A percentile compares a stretch with the other conserved stretches of the same genome.
phyloP scores from a whole-genome alignment of 2,329 filamentous ascomycete genomes.

The Xylaria sp. region DNA sequence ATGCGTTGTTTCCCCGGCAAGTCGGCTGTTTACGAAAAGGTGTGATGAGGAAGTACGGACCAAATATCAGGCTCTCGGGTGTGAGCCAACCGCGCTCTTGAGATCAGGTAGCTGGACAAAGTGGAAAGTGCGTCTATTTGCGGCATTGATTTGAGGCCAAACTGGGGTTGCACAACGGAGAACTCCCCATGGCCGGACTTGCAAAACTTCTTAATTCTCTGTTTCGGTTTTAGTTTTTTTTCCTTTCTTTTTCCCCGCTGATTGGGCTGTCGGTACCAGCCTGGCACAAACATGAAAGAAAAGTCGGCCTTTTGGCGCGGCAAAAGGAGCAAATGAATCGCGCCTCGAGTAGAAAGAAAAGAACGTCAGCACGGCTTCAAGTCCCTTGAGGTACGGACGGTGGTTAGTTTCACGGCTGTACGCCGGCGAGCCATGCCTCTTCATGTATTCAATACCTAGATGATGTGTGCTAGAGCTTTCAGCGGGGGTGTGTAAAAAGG shows the following conservation, averaged over 20 bases:
- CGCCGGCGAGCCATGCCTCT: conserved; percentile 16
- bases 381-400: conserved; percentile 33
- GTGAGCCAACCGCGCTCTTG: conserved; percentile 11
- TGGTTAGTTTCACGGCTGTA: conserved; percentile 23
- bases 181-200: conserved; percentile 2
- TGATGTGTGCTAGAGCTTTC: neutral
- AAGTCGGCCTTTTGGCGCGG: conserved; percentile 9
- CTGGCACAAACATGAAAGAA: conserved; percentile 7
- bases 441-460: conserved; percentile 5
- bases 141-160: conserved; percentile 9
- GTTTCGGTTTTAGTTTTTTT: conserved; percentile 1
- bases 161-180: conserved; percentile 8
- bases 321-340: conserved; percentile 29
- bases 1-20: neutral
- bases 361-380: conserved; percentile 40
- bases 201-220: conserved; percentile 2
- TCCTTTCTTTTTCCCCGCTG: conserved; percentile 5
- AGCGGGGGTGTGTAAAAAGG: neutral
- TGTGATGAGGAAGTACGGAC: neutral
- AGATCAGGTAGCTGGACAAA: conserved; percentile 15
- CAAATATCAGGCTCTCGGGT: conserved; percentile 2
- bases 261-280: neutral
- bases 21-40: neutral
- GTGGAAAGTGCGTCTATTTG: conserved; percentile 17
- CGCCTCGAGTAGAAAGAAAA: conserved; percentile 35